A percentile compares a stretch with the other conserved stretches of the same genome.
Conservation (phyloP, 2,329 filamentous ascomycete genomes). For the Ophiocordyceps camponoti-floridani region DNA sequence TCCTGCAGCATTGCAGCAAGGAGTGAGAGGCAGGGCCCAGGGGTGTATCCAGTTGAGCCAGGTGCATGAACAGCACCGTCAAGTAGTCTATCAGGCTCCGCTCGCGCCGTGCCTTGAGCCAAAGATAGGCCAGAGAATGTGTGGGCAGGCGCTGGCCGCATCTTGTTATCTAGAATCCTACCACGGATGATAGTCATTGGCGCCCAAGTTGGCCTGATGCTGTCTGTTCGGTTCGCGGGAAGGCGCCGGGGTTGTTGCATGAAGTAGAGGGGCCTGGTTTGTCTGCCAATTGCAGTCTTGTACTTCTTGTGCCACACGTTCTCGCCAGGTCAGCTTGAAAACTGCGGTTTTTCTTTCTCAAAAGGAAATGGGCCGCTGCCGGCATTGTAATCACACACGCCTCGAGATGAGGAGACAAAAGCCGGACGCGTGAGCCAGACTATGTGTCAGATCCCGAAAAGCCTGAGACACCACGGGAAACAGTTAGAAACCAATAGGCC, state of each 20-base stretch:
- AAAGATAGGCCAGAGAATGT: neutral
- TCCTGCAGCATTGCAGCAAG: neutral
- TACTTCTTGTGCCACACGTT: no score
- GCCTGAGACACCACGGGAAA: no score
- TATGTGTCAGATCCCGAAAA: no score
- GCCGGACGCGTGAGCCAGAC: no score
- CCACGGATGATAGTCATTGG: neutral
- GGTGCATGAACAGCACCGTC: neutral
- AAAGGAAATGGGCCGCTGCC: no score
- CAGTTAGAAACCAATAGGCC: no score
- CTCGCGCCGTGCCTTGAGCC: neutral
- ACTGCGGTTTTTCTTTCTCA: no score
- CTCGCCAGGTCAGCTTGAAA: no score
- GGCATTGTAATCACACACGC: no score
- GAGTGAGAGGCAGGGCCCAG: neutral
- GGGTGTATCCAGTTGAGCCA: neutral
- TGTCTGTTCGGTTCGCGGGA: neutral
- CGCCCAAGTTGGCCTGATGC: neutral
- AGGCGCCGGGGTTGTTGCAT: neutral
- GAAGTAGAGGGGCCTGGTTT: neutral
- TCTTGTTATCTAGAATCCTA: neutral
- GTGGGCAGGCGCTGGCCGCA: neutral
- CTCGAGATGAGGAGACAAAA: no score
- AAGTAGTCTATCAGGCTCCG: neutral
- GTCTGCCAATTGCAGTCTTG: no score